These are phyloP conservation scores for Firmiana major DNA, from an alignment of 345 rosid genomes.

Conservation along the genomic window DNA sequence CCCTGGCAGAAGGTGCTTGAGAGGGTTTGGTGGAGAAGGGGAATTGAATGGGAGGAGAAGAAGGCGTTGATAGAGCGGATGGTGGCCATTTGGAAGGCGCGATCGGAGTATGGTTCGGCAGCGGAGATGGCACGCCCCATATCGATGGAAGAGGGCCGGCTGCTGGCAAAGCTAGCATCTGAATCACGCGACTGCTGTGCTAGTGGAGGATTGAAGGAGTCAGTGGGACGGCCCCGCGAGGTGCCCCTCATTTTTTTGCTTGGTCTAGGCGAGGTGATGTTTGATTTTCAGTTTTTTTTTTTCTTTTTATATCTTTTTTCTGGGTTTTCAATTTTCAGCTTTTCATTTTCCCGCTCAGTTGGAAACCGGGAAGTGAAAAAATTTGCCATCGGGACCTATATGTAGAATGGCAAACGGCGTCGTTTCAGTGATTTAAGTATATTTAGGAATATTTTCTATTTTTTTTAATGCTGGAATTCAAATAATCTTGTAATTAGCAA, in stretches of 20 bases:
- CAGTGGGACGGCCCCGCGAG: slow-evolving; percentile 25
- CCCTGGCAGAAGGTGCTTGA: slow-evolving; percentile 57
- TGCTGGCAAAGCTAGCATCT: slow-evolving; percentile 84
- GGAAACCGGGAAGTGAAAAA: background rate
- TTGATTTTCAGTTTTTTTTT: background rate
- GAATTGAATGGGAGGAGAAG: slow-evolving; percentile 54
- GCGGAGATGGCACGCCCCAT: slow-evolving; percentile 40
- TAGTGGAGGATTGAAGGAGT: slow-evolving; percentile 16
- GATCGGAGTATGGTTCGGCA: slow-evolving; percentile 46
- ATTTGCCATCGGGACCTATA: background rate
- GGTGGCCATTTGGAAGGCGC: slow-evolving; percentile 49
- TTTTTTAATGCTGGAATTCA: no score
- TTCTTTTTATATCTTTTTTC: no score
- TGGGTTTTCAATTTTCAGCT: background rate
- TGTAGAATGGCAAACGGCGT: background rate
- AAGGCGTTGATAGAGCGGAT: slow-evolving; percentile 59
- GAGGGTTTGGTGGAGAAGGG: slow-evolving; percentile 34
- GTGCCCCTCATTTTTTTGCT: slow-evolving; percentile 33
- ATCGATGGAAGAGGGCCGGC: slow-evolving; percentile 80
- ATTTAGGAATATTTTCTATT: no score
- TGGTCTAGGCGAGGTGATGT: background rate
- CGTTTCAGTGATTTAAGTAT: background rate
- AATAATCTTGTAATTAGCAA: no score
- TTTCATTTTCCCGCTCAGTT: background rate
- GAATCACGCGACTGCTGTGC: slow-evolving; percentile 63